These are phyloP conservation scores for Penicillium bialowiezense DNA, from an alignment of 495 filamentous ascomycete genomes.

Conservation along the genomic window DNA sequence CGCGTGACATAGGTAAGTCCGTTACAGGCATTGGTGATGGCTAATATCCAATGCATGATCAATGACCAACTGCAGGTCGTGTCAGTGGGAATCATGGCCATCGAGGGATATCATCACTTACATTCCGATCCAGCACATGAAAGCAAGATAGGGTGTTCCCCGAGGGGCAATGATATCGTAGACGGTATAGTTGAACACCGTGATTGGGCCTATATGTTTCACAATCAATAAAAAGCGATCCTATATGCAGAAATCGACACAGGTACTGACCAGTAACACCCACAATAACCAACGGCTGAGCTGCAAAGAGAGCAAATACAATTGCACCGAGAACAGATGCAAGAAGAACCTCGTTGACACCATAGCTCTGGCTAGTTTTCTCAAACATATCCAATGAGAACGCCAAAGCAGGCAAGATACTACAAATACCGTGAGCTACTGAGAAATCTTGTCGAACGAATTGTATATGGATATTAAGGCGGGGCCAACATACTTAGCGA, in stretches of 20 bases:
- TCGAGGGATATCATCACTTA: slow-evolving; percentile 30
- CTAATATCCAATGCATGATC: slow-evolving; percentile 76
- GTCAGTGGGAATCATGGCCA: slow-evolving; percentile 12
- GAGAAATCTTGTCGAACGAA: slow-evolving; percentile 1
- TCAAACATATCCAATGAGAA: slow-evolving; percentile 86
- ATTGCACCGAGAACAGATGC: slow-evolving; percentile 74
- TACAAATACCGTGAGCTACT: slow-evolving; percentile 29
- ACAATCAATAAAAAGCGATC: too few relatives aligned
- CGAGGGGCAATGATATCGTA: slow-evolving; percentile 73
- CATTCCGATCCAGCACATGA: slow-evolving; percentile 85
- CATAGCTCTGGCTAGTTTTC: slow-evolving; percentile 74
- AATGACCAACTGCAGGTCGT: slow-evolving; percentile 60
- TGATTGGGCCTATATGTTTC: slow-evolving; percentile 74
- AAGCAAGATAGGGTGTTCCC: slow-evolving; percentile 71
- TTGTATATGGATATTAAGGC: neutral
- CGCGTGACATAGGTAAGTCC: slow-evolving; percentile 76
- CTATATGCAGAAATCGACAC: neutral
- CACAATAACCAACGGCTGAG: slow-evolving; percentile 82
- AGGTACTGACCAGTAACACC: slow-evolving; percentile 69
- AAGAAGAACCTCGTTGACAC: slow-evolving; percentile 81
- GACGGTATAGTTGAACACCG: slow-evolving; percentile 85
- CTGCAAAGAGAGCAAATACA: slow-evolving; percentile 71
- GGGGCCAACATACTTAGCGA: slow-evolving; percentile 66
- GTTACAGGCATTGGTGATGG: slow-evolving; percentile 78
- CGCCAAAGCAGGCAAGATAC: slow-evolving; percentile 77